Evolutionary conservation across 2,329 filamentous ascomycete species (phyloP).

Genomic region (Trichoderma guizhouense): DNA sequence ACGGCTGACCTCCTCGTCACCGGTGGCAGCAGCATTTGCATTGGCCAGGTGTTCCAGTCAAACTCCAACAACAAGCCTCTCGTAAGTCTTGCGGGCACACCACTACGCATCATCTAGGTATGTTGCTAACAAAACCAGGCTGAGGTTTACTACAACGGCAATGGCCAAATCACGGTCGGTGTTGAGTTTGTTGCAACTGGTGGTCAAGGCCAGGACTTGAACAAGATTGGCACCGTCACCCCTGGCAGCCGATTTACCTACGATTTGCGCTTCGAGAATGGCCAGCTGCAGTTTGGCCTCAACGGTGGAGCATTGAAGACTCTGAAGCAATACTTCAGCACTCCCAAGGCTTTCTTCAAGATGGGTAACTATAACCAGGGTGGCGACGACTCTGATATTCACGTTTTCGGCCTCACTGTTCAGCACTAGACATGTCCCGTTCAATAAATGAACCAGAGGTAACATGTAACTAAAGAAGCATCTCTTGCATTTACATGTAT

Average conservation of each 20-base stretch:
- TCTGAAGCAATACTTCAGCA: background rate
- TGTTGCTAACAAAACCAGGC: background rate
- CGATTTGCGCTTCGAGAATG: background rate
- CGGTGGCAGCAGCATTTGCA: background rate
- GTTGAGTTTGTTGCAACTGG: background rate
- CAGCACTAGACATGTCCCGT: background rate
- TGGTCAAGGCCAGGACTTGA: background rate
- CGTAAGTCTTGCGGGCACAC: background rate
- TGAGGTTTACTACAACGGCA: background rate
- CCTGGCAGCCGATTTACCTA: background rate
- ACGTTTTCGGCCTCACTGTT: background rate
- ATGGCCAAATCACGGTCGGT: background rate
- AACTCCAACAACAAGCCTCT: constrained; percentile 4
- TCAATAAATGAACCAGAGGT: background rate
- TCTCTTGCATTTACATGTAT: no score
- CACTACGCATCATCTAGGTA: background rate
- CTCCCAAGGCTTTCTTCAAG: background rate
- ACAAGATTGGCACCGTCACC: background rate
- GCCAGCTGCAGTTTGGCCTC: background rate
- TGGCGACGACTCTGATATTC: background rate
- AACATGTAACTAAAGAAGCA: background rate
- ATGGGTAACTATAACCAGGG: background rate
- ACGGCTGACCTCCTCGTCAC: constrained; percentile 26
- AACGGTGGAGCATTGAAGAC: background rate
- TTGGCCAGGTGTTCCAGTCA: constrained; percentile 4